Evolutionary conservation across 176 grass and related monocot species (phyloP), one percentile per base, ranked within the genome.

Genomic region (Eragrostis curvula): DNA sequence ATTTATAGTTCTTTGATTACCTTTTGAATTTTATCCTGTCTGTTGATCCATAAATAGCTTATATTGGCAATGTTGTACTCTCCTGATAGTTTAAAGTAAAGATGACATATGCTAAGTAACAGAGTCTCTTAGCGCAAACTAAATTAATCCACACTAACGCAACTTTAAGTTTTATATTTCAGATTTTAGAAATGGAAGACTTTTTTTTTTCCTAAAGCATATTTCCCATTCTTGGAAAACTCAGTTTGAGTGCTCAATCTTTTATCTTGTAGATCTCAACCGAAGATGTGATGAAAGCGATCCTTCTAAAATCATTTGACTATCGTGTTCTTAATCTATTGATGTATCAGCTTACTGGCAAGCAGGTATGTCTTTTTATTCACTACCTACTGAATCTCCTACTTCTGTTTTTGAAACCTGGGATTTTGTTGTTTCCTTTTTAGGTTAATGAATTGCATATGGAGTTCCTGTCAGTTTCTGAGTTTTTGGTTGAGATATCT

Each of bases 251-350:
- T 65, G 56, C 11, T 64, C 27, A 62, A 75, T 36, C 8, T 40
- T 87, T 90, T 23, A 63, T 77, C 21, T 36, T 86, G 61, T 90
- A 98, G 96, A 91, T 98, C 84, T 77, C 61, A 30, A 79, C 87
- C 72, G 96, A 93, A 82, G 92, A 95, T 86, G 92, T 88, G 15
- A 91, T 93, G 80, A 74, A 58, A 87, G 92, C 96, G 80, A 88
- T 95, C 79, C 90, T 84, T 88, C 88, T 95, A 27, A 98, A 98
- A 87, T 98, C 96, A 70, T 98, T 98, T 88, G 96, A 98, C 81
- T 98, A 95, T 81, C 81, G 88, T 59, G 92, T 98, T 50, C 86
- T 98, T 78, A 98, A 93, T 80, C 84, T 95, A 70, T 83, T 98
- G 68, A 81, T 98, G 86, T 98, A 88, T 85, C 86, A 79, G 42